A percentile compares a stretch with the other conserved stretches of the same genome.
phyloP scores from a whole-genome alignment of 2,329 filamentous ascomycete species.

The Trichoderma semiorbis region DNA sequence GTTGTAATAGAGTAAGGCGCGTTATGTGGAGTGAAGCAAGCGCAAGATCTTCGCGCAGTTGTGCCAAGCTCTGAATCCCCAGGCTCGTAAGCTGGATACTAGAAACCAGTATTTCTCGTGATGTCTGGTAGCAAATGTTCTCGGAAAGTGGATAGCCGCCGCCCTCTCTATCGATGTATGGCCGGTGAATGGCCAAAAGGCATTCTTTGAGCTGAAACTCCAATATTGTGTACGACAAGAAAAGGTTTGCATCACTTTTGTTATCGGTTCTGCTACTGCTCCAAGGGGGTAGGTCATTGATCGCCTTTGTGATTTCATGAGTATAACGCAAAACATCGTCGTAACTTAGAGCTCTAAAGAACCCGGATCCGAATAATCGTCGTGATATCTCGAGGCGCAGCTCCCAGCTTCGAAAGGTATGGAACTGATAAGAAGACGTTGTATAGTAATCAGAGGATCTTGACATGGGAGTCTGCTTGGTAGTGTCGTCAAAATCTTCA shows the following conservation, averaged over 20 bases:
- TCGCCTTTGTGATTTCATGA: conserved; percentile 1
- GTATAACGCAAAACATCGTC: conserved; percentile 7
- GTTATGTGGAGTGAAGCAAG: conserved; percentile 6
- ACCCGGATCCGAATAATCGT: background rate
- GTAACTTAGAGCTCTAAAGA: background rate
- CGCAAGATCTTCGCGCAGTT: background rate
- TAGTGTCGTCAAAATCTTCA: background rate
- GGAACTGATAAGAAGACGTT: background rate
- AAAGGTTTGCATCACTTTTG: background rate
- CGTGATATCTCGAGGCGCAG: conserved; percentile 9
- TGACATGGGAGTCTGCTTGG: background rate
- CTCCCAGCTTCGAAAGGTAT: conserved; percentile 5
- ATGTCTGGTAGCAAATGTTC: conserved; percentile 3
- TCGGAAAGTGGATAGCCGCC: conserved; percentile 6
- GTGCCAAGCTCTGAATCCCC: background rate
- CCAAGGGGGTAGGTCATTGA: conserved; percentile 6
- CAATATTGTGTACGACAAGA: background rate
- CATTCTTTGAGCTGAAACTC: conserved; percentile 10
- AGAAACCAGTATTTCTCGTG: background rate
- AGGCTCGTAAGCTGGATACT: background rate
- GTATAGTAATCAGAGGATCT: background rate
- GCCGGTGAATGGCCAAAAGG: background rate
- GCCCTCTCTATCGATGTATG: background rate
- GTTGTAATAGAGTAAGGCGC: background rate
- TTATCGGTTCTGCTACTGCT: background rate